These are phyloP conservation scores for Erigeron canadensis DNA, from an alignment of 129 eudicot species.

Conservation along the genomic window DNA sequence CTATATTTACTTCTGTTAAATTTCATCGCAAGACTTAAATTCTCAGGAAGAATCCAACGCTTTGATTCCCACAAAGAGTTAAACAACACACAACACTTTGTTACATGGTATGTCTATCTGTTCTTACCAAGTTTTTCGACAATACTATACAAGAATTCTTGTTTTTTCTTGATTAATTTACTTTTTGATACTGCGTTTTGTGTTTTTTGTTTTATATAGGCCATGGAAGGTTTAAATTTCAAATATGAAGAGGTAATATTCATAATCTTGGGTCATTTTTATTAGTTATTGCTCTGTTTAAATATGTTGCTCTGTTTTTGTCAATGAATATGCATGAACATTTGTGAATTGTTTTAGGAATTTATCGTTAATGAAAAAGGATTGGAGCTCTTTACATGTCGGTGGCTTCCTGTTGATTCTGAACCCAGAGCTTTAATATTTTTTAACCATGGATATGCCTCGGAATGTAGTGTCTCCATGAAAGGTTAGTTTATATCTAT, in stretches of 20 bases:
- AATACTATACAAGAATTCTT: not conserved
- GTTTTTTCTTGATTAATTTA: constrained; percentile 4
- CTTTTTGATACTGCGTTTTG: not conserved
- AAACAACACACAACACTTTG: constrained; percentile 13
- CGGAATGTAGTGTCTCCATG: constrained; percentile 94
- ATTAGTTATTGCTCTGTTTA: constrained; percentile 4
- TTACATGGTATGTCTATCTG: constrained; percentile 29
- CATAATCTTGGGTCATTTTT: not conserved
- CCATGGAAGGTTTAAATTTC: constrained; percentile 31
- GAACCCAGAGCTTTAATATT: constrained; percentile 85
- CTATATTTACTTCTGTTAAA: not conserved
- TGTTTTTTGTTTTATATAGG: not conserved
- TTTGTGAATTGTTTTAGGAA: constrained; percentile 45
- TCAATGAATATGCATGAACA: constrained; percentile 7
- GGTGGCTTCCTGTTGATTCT: constrained; percentile 54
- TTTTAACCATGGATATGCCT: constrained; percentile 91
- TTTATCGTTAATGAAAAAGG: constrained; percentile 52
- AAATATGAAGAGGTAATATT: constrained; percentile 58
- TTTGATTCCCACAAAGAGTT: constrained; percentile 19
- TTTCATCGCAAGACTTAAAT: constrained; percentile 21
- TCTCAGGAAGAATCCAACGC: constrained; percentile 24
- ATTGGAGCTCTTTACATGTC: constrained; percentile 71
- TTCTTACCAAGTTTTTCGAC: constrained; percentile 1
- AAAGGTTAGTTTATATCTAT: constrained; percentile 44
- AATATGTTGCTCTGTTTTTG: not conserved